phyloP scores from a whole-genome alignment of 2,329 filamentous ascomycete species.

The Ophiostoma ips region DNA sequence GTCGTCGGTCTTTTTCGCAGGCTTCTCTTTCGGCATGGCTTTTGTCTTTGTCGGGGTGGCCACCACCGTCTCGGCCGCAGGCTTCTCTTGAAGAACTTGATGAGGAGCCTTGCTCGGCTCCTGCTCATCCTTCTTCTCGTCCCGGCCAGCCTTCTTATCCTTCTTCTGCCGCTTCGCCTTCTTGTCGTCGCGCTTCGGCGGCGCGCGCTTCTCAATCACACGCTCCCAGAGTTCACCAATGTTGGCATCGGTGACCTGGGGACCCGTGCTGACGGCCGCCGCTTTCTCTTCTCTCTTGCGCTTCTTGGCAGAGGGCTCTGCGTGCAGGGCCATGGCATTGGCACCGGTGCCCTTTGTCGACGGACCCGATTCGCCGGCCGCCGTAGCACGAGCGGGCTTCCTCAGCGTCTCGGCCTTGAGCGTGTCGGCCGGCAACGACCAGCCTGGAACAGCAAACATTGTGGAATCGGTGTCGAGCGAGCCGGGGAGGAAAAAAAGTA shows the following conservation, averaged over 20 bases:
- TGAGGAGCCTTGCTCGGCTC: background rate
- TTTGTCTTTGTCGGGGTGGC: conserved; percentile 13
- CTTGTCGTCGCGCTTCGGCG: conserved; percentile 5
- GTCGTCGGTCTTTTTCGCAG: conserved; percentile 2
- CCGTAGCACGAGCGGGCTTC: conserved; percentile 14
- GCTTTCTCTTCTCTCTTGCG: conserved; percentile 31
- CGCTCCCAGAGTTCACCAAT: conserved; percentile 66
- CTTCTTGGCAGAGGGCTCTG: conserved; percentile 30
- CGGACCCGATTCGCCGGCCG: conserved; percentile 17
- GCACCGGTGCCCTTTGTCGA: conserved; percentile 22
- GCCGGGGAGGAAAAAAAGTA: no score
- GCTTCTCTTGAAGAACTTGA: background rate
- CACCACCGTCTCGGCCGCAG: background rate
- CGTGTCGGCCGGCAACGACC: conserved; percentile 61
- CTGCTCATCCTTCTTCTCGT: background rate
- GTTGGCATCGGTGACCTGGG: conserved; percentile 50
- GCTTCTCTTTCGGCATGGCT: conserved; percentile 14
- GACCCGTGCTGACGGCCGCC: background rate
- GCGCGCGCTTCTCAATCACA: conserved; percentile 57
- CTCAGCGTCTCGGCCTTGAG: conserved; percentile 53
- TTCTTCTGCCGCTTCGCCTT: conserved; percentile 15
- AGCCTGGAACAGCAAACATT: conserved; percentile 92
- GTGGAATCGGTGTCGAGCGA: background rate
- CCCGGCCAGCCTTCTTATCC: conserved; percentile 12
- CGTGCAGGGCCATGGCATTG: conserved; percentile 6